Evolutionary conservation across 2,329 filamentous ascomycete species (phyloP), one percentile per base, ranked within the genome.

Genomic region (Ceratocystis diversiconidia): DNA sequence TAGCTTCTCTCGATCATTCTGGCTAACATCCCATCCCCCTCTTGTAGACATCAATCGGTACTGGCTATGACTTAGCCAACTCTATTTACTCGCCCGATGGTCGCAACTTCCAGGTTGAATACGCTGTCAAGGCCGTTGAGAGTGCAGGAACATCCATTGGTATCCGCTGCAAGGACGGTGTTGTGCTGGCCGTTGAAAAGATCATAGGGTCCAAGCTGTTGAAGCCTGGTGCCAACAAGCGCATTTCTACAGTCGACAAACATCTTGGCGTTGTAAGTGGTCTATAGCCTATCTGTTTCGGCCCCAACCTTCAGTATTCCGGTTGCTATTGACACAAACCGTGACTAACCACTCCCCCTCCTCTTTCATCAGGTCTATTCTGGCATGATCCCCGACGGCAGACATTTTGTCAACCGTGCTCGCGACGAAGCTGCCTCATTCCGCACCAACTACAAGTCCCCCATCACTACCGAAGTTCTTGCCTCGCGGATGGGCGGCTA

Each of bases 71-170:
- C 85, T 88, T 99, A 73, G 90, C 90, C 76, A 99, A 99, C 84
- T 97, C 94, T 74, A 95, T 97, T 81, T 99, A 97, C 83, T 97
- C 94, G 61, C 94, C 94, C 70, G 94, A 99, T 79, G 94, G 94
- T 75, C 89, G 94, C 72, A 99, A 99, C 78, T 99, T 99, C 78
- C 94, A 99, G 79, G 90, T 95, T 77, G 94, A 99, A 82, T 99
- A 99, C 77, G 94, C 94, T 71, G 88, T 95, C 72, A 99, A 99
- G 82, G 94, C 94, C 66, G 94, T 99, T 69, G 94, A 99, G 80
- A 97, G 95, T 73, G 94, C 92, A 70, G 92, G 94, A 73, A 99
- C 94, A 65, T 91, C 92, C 64, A 85, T 99, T 76, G 94, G 94
- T 71, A 96, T 99, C 77, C 85, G 91, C 75, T 96, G 91, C 83